Evolutionary conservation across 352 stramenopile species (phyloP).

Genomic region (Pythium dissotocum): DNA sequence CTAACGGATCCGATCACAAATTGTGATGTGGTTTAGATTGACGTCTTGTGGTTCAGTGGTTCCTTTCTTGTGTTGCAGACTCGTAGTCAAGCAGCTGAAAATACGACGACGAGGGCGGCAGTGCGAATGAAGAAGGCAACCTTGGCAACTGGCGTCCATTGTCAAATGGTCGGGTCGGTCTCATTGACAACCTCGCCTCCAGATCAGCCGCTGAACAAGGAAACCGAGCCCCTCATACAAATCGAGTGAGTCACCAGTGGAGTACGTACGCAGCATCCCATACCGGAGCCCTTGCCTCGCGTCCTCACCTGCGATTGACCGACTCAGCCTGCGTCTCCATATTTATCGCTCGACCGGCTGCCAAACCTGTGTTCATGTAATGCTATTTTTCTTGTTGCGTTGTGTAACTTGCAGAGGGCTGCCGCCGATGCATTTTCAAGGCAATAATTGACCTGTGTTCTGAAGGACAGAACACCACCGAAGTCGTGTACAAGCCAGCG

Average conservation of each 20-base stretch:
- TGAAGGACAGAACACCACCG: neutral
- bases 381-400: too few relatives aligned
- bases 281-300: neutral
- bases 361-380: neutral
- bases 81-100: neutral
- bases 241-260: neutral
- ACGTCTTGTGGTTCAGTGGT: too few relatives aligned
- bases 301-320: neutral
- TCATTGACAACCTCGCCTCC: neutral
- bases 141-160: neutral
- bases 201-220: neutral
- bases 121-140: neutral
- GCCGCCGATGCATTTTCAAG: too few relatives aligned
- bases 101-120: neutral
- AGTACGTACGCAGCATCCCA: neutral
- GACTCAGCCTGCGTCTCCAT: neutral
- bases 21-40: neutral
- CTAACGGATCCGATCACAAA: slow-evolving; percentile 26
- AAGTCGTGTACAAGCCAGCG: neutral
- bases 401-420: too few relatives aligned
- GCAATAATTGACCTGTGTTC: too few relatives aligned
- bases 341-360: neutral
- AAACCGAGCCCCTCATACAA: neutral
- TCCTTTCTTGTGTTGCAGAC: neutral
- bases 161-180: neutral